phyloP scores from a whole-genome alignment of 129 eudicot genomes.

The Chrysanthemum seticuspe region DNA sequence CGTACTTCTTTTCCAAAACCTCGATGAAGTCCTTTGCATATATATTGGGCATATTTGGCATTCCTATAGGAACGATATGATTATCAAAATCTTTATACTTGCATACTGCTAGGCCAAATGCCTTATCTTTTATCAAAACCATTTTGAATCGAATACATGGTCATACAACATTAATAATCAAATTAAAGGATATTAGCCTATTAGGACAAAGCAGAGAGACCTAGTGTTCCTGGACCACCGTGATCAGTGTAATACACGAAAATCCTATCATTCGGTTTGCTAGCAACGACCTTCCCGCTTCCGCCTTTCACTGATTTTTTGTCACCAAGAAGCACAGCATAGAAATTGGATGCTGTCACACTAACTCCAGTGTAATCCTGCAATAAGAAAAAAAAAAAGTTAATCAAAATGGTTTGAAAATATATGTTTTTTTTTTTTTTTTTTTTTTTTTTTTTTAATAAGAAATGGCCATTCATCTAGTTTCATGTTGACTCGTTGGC shows the following conservation, averaged over 20 bases:
- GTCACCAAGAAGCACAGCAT: slow-evolving; percentile 79
- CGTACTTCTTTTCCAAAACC: slow-evolving; percentile 80
- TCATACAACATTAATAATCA: background rate
- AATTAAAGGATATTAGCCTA: background rate
- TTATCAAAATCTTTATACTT: background rate
- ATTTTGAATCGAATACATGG: background rate
- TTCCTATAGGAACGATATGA: slow-evolving; percentile 41
- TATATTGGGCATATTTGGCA: slow-evolving; percentile 70
- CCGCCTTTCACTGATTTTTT: slow-evolving; percentile 70
- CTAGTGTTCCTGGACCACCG: slow-evolving; percentile 95
- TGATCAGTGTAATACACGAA: slow-evolving; percentile 79
- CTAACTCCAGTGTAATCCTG: slow-evolving; percentile 76
- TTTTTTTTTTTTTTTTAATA: no score
- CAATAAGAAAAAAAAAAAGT: background rate
- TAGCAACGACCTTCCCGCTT: slow-evolving; percentile 78
- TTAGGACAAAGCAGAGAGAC: slow-evolving; percentile 32
- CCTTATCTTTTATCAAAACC: no score
- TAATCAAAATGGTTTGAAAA: background rate
- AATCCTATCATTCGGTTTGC: slow-evolving; percentile 74
- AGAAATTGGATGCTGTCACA: slow-evolving; percentile 63
- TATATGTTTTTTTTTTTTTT: no score
- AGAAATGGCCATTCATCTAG: no score
- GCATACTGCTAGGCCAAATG: background rate
- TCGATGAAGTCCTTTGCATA: slow-evolving; percentile 73
- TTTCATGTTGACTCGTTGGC: background rate